A percentile compares a stretch with the other conserved stretches of the same genome.
phyloP scores from a whole-genome alignment of 2,329 filamentous ascomycete species.

The Clonostachys byssicola region DNA sequence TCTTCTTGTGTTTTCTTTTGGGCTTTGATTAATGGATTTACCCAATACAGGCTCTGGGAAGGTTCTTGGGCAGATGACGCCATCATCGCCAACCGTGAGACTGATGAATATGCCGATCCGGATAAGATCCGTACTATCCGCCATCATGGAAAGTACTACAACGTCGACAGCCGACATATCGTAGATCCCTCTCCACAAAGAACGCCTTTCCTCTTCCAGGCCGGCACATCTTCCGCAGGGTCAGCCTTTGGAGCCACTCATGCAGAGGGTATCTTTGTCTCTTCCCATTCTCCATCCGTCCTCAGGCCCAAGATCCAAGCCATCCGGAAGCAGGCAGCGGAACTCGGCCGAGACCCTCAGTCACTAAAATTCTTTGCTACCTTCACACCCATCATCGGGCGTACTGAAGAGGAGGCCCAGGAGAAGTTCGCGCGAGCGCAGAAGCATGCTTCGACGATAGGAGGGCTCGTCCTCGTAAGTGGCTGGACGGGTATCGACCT shows the following conservation, averaged over 20 bases:
- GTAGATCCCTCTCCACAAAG: constrained; percentile 52
- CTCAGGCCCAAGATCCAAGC: constrained; percentile 44
- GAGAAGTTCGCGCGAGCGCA: constrained; percentile 45
- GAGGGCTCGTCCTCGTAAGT: constrained; percentile 49
- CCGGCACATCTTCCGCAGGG: constrained; percentile 54
- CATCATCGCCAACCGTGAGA: constrained; percentile 44
- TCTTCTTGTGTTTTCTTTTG: constrained; percentile 31
- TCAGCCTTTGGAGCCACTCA: constrained; percentile 52
- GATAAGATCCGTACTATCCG: constrained; percentile 56
- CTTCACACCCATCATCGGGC: constrained; percentile 42
- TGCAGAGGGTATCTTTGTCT: constrained; percentile 58
- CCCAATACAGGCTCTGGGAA: constrained; percentile 39
- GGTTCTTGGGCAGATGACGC: constrained; percentile 55
- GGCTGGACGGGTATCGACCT: constrained; percentile 60
- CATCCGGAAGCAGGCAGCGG: constrained; percentile 45
- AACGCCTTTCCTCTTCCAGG: constrained; percentile 54
- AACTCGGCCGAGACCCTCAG: constrained; percentile 48
- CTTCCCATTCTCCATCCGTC: constrained; percentile 43
- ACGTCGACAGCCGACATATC: constrained; percentile 35
- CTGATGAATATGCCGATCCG: constrained; percentile 54
- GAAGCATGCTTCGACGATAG: constrained; percentile 47
- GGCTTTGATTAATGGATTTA: background rate
- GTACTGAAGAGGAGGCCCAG: constrained; percentile 46
- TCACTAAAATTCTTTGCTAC: constrained; percentile 53
- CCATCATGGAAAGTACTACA: constrained; percentile 53